Base-by-base conservation (phyloP, 2,329 filamentous ascomycete genomes). In the Calcarisporium arbuscula region DNA sequence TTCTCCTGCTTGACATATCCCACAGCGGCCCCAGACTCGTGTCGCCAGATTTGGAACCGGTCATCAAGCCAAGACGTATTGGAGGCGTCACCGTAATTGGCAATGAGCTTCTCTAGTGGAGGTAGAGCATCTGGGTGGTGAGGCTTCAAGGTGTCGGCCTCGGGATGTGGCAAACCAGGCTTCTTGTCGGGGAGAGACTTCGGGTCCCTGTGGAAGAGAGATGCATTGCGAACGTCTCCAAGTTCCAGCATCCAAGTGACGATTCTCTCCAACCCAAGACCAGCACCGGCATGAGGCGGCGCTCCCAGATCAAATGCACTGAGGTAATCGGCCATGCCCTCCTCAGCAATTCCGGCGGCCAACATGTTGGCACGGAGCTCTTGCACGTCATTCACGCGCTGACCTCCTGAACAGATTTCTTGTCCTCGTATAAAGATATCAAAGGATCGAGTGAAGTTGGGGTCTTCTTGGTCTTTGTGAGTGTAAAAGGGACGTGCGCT, bases 31-130 rank as follows among this genome's bases (percentile, higher is more conserved):
- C 89, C 89, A 3, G 84, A 90, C 16, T 74, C 63, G 53, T 95
- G 86, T 19, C 89, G 80, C 86, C 87, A 95, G 38, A 94, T 80
- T 52, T 85, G 73, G 57, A 89, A 95, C 6, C 87, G 80, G 6
- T 88, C 84, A 56, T 95, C 89, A 7, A 92, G 74, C 87, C 88
- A 95, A 0, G 87, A 92, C 0, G 89, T 95, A 52, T 94, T 94
- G 31, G 87, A 88, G 3, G 89, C 87, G 58, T 95, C 89, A 42
- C 89, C 89, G 48, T 95, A 95, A 59, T 95, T 95, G 53, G 87
- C 87, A 56, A 95, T 88, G 27, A 95, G 78, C 54, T 94, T 83
- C 55, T 89, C 85, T 5, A 95, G 57, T 0, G 85, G 72, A 33
- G 88, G 88, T 35, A 83, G 66, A 32, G 80, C 69, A 52, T 65